Evolutionary conservation across 2,329 filamentous ascomycete species (phyloP).

Genomic region (Cercospora sesami): DNA sequence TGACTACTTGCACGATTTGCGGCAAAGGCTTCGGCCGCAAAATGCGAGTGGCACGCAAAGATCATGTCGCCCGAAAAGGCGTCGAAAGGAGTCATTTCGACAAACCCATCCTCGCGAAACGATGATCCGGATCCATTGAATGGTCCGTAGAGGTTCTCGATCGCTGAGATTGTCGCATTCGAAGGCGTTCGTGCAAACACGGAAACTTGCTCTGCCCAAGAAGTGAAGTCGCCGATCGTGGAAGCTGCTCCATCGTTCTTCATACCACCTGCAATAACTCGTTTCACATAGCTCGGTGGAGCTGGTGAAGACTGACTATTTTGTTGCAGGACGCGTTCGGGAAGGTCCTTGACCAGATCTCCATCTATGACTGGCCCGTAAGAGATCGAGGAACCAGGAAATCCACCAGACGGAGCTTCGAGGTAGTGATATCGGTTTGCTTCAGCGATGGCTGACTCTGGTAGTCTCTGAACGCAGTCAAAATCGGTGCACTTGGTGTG

Average conservation of each 20-base stretch:
- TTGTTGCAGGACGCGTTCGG: not conserved
- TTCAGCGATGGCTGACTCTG: not conserved
- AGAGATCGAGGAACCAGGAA: not conserved
- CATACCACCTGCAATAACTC: not conserved
- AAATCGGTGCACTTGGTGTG: not conserved
- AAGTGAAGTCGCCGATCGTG: not conserved
- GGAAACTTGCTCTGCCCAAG: not conserved
- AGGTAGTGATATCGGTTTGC: not conserved
- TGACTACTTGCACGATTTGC: not conserved
- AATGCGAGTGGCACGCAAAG: not conserved
- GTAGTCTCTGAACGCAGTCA: not conserved
- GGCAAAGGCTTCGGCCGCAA: not conserved
- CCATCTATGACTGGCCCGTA: not conserved
- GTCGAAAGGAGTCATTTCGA: not conserved
- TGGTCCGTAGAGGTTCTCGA: not conserved
- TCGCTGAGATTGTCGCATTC: not conserved
- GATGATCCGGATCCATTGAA: not conserved
- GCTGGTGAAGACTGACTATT: not conserved
- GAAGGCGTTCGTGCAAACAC: not conserved
- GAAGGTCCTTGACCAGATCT: not conserved
- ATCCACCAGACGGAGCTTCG: not conserved
- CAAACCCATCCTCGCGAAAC: not conserved
- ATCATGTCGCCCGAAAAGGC: not conserved
- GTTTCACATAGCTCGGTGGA: not conserved
- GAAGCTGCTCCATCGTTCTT: not conserved